A percentile compares a stretch with the other conserved stretches of the same genome.
Evolutionary conservation across 2,329 filamentous ascomycete species (phyloP).

Genomic region (Setomelanomma holmii): DNA sequence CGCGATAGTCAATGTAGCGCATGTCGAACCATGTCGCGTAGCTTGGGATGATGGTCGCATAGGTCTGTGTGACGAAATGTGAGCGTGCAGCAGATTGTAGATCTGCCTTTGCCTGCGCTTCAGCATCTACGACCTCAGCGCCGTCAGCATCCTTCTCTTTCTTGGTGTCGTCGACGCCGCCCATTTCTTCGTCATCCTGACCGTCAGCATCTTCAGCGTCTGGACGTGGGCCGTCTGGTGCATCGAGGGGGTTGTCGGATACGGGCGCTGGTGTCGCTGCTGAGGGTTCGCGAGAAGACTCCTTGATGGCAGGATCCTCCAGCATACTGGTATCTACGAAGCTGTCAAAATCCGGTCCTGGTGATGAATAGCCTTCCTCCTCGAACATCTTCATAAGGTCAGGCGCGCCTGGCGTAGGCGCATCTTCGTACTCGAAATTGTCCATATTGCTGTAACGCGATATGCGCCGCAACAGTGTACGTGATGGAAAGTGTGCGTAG

Average conservation of each 20-base stretch:
- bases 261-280: conserved; percentile 63
- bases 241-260: conserved; percentile 73
- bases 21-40: conserved; percentile 99
- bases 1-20: conserved; percentile 87
- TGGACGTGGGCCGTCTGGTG: conserved; percentile 67
- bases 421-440: background rate
- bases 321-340: conserved; percentile 66
- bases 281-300: conserved; percentile 60
- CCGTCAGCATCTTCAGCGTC: conserved; percentile 64
- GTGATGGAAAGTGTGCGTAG: background rate
- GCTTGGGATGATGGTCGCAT: conserved; percentile 94
- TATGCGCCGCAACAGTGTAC: conserved; percentile 6
- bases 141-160: conserved; percentile 48
- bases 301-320: conserved; percentile 47
- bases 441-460: conserved; percentile 3
- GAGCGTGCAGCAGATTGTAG: conserved; percentile 87
- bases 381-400: background rate
- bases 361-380: background rate
- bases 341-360: background rate
- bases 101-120: conserved; percentile 76
- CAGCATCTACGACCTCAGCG: conserved; percentile 43
- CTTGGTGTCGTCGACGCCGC: conserved; percentile 46
- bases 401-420: background rate
- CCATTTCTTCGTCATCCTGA: conserved; percentile 76
- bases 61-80: conserved; percentile 90